phyloP scores from a whole-genome alignment of 768 basidiomycete genomes.

The Calocera viscosa region DNA sequence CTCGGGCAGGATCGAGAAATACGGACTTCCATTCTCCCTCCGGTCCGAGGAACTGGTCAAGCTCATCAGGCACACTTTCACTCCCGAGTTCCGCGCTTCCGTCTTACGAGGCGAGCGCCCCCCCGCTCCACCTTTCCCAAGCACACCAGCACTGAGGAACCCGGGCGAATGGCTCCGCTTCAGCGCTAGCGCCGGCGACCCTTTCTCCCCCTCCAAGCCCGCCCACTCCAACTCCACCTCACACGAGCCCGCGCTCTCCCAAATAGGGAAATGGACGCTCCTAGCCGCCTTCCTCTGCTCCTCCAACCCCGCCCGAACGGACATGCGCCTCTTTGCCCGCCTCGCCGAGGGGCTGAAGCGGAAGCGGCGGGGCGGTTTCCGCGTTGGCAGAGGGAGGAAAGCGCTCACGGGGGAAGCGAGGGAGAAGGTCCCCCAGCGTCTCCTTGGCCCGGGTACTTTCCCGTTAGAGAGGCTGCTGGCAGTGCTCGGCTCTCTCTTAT shows the following conservation, averaged over 20 bases:
- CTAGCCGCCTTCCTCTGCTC: not conserved
- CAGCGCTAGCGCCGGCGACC: not conserved
- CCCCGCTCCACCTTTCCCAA: not conserved
- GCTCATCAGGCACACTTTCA: not conserved
- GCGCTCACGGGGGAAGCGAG: not conserved
- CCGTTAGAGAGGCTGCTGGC: not conserved
- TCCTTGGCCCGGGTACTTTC: not conserved
- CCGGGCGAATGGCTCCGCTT: not conserved
- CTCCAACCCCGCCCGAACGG: not conserved
- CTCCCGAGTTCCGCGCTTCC: not conserved
- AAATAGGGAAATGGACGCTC: not conserved
- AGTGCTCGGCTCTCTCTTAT: not conserved
- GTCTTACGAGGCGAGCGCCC: not conserved
- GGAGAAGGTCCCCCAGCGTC: not conserved
- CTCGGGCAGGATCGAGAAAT: too few relatives aligned
- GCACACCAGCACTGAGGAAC: not conserved
- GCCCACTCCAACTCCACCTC: not conserved
- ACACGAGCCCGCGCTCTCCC: not conserved
- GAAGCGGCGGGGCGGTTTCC: not conserved
- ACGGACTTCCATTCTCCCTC: not conserved
- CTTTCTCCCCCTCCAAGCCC: not conserved
- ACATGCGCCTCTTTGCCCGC: not conserved
- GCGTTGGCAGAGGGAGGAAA: not conserved
- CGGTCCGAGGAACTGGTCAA: not conserved
- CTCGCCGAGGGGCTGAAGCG: not conserved